phyloP scores from a whole-genome alignment of 441 rosid species.

The Raphanus hybrid region DNA sequence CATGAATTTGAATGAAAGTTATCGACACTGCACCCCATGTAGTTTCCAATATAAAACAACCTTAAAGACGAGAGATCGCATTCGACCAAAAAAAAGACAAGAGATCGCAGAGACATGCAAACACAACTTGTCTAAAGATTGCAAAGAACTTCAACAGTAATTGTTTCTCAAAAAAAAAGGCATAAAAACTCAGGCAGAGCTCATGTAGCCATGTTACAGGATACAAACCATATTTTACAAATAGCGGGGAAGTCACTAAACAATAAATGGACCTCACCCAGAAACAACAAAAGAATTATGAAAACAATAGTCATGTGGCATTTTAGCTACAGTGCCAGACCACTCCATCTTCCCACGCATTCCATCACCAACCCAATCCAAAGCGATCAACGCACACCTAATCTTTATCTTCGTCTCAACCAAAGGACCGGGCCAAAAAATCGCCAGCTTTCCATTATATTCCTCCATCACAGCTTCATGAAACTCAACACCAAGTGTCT shows the following conservation, averaged over 20 bases:
- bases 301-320: not conserved
- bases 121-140: not conserved
- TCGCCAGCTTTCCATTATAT: not conserved
- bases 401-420: not conserved
- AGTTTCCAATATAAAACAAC: not conserved
- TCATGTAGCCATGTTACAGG: not conserved
- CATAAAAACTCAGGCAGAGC: not conserved
- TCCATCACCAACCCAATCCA: slow-evolving; percentile 2
- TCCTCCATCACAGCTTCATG: not conserved
- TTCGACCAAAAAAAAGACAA: no score
- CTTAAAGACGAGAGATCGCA: not conserved
- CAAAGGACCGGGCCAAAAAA: not conserved
- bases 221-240: not conserved
- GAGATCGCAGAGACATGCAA: not conserved
- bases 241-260: not conserved
- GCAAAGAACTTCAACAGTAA: not conserved
- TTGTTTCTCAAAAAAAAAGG: not conserved
- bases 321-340: not conserved
- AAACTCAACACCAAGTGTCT: not conserved
- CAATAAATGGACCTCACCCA: not conserved
- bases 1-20: no score
- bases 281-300: not conserved
- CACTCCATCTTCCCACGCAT: slow-evolving; percentile 2
- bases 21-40: no score
- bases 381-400: not conserved